Evolutionary conservation across 1,139 yeast genomes (phyloP), one percentile per base, ranked within the genome.

Genomic region (Pichia sp.): DNA sequence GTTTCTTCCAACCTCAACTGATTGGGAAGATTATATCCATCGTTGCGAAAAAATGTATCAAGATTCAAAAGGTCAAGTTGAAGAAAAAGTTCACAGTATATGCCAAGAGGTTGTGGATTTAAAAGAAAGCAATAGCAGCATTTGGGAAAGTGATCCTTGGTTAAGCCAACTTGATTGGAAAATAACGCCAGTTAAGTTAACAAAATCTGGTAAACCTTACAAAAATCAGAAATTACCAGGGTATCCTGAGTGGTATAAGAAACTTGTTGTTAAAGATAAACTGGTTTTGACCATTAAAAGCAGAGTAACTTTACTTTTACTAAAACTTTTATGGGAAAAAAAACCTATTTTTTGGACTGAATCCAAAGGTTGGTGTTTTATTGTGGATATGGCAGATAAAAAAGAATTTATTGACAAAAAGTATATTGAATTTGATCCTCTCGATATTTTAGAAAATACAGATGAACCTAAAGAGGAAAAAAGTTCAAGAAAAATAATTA

Each of bases 211-310:
- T 5, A 73, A 73, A n/a, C 88, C 88, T 0, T 77, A 73, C n/a
- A 88, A 90, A 50, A 81, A 80, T 34, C 96, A 89, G 66, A 90
- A 80, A 62, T 65, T 89, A 50, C 95, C 96, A 0, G 98, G 97
- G 0, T 89, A 77, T 64, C 99, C 99, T 0, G 85, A 86, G 60
- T 95, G 99, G 99, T 95, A 88, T 67, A 79, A 87, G 55, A 84
- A 83, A 3, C 71, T 93, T 29, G 83, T 81, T 63, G 79, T 80
- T 9, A 70, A 77, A 7, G 73, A 73, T 22, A 67, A 67, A 19
- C 74, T 90, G 65, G 80, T 75, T 46, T 69, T 93, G 18, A 80
- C 95, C 0, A 80, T 87, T 2, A 77, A 90, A 55, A 75, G 96
- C 0, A 74, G 99, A 58, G 71, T 83, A 3, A 81, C 96, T 0